Base-by-base conservation (phyloP, 192 early-diverging fungal genomes). In the Ambispora gerdemannii region DNA sequence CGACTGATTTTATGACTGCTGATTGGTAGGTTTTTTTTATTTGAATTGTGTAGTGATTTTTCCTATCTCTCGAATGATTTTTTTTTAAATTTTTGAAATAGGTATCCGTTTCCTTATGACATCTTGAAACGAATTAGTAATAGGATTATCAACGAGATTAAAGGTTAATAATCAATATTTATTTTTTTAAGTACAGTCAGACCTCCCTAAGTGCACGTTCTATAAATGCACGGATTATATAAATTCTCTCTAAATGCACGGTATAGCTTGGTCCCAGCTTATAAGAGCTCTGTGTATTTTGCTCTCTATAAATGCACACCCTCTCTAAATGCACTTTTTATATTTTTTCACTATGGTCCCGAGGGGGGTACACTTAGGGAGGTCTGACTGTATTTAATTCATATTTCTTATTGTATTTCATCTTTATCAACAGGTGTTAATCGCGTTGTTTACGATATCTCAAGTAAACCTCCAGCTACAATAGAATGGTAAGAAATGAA, bases 1-100 rank as follows among this genome's bases (percentile, higher is more conserved):
- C 94, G 63, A 92, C 85, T 59, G 93, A 99, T 79, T 99, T 96
- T 72, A 99, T 99, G 97, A 97, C 97, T 51, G 97, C 97, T 25
- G 97, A 99, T 78, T 90, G 88, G 88, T 82, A 47, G 72, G 6
- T 36, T 34, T 30, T n/a, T 66, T 33, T 47, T 8, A 4, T 8
- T 63, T 24, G 0, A 47, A 35, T 22, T 4, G 3, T 2, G 38
- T 63, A 34, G 11, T 13, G 30, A 7, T 36, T 65, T 20, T 49
- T 20, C 17, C 38, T 50, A 20, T 27, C 43, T 17, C 4, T 1
- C n/a, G 7, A 10, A 17, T 19, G 19, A 38, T 63, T 22, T 19
- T 36, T 63, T 43, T 25, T 43, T 34, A 1, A 7, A 6, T 47
- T 49, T 19, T 36, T 11, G 33, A 24, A 15, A 31, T 60, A 70